Evolutionary conservation across 768 basidiomycete genomes (phyloP).

Genomic region (Auricularia sp.): DNA sequence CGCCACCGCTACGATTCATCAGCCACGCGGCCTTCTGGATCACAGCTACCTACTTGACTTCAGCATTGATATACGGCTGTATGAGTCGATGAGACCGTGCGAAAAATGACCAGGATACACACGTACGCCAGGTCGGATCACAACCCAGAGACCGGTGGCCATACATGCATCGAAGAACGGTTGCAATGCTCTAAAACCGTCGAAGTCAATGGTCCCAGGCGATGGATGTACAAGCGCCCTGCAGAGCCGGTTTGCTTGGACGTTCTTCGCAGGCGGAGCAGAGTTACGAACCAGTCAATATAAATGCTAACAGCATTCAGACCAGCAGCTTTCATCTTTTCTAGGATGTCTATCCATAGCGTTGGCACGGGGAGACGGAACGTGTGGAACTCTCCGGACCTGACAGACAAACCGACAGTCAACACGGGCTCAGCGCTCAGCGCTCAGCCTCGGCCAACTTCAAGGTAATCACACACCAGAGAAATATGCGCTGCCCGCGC

Average conservation of each 20-base stretch:
- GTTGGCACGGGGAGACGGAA: constrained; percentile 73
- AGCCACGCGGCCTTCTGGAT: constrained; percentile 14
- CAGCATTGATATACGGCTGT: constrained; percentile 53
- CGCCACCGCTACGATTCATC: constrained; percentile 60
- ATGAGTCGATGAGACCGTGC: background rate
- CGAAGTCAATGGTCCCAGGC: constrained; percentile 62
- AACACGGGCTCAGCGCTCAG: background rate
- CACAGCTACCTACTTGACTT: constrained; percentile 1
- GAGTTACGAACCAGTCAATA: constrained; percentile 36
- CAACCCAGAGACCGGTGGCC: constrained; percentile 65
- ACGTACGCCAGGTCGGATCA: constrained; percentile 56
- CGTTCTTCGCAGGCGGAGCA: background rate
- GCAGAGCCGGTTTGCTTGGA: background rate
- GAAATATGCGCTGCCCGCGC: constrained; percentile 58
- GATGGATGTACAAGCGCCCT: constrained; percentile 70
- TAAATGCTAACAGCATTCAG: constrained; percentile 73
- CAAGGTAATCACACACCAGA: constrained; percentile 40
- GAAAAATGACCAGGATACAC: background rate
- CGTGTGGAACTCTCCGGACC: constrained; percentile 79
- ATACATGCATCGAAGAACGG: constrained; percentile 68
- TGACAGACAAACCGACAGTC: constrained; percentile 16
- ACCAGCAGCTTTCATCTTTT: constrained; percentile 73
- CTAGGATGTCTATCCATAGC: constrained; percentile 73
- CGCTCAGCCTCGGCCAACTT: background rate
- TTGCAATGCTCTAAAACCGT: constrained; percentile 56